Percentiles rank a stretch among this genome's conserved stretches.
These are phyloP conservation scores for Stylosanthes scabra DNA, from an alignment of 331 rosid species.

Conservation along the genomic window DNA sequence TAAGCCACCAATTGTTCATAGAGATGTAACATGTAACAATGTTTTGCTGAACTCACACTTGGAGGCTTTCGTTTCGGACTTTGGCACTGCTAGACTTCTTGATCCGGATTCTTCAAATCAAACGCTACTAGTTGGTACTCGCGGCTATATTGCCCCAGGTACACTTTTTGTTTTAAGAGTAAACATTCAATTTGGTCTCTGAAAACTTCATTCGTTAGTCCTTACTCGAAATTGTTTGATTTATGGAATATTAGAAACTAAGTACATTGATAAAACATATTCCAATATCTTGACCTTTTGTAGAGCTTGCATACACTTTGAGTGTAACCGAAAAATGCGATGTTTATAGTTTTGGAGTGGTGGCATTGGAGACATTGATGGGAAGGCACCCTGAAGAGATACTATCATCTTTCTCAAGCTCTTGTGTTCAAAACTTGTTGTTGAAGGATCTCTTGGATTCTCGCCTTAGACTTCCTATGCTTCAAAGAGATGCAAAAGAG, in stretches of 20 bases:
- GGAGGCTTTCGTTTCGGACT: conserved; percentile 39
- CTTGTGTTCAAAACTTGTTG: background rate
- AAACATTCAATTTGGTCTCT: background rate
- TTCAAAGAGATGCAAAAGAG: background rate
- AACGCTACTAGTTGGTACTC: conserved; percentile 39
- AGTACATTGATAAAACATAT: background rate
- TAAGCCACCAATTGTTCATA: conserved; percentile 41
- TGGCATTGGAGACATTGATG: conserved; percentile 48
- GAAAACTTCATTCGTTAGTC: no score
- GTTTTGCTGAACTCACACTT: conserved; percentile 37
- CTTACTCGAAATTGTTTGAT: no score
- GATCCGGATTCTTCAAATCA: conserved; percentile 36
- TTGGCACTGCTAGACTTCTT: conserved; percentile 39
- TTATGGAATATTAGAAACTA: background rate
- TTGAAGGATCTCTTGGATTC: conserved; percentile 50
- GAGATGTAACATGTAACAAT: conserved; percentile 45
- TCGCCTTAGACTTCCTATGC: conserved; percentile 33
- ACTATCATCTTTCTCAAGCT: conserved; percentile 4
- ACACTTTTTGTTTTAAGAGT: background rate
- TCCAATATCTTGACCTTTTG: background rate
- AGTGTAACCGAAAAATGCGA: conserved; percentile 45
- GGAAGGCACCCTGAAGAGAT: conserved; percentile 56
- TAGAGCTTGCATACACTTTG: conserved; percentile 46
- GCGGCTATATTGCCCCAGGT: conserved; percentile 51
- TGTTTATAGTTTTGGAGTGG: conserved; percentile 43